Evolutionary conservation across 768 basidiomycete genomes (phyloP), one percentile per base, ranked within the genome.

Genomic region (Ephemerocybe angulata): DNA sequence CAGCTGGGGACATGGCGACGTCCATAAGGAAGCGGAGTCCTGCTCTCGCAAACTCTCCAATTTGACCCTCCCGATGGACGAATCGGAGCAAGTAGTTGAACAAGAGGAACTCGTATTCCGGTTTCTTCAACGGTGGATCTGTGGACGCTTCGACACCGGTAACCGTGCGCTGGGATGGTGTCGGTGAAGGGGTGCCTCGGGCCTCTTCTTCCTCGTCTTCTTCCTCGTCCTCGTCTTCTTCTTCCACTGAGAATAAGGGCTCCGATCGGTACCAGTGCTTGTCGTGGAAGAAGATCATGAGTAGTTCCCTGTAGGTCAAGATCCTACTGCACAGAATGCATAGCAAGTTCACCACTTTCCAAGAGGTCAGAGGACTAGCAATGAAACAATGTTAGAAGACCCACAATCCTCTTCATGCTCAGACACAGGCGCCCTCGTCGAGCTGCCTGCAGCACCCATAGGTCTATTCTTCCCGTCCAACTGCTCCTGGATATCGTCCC

Each of bases 261-360:
- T 90, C 86, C 5, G 87, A 86, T 10, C 77, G 84, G 65, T 86
- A 87, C 86, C 90, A 91, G 61, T 90, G 85, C 64, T 90, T 94
- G 67, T 96, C 93, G 63, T 95, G 93, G 67, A 98, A 96, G 76
- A 98, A 98, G 59, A 98, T 96, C 82, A 97, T 90, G 35, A 98
- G 83, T 1, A 98, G 76, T 62, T 94, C 91, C 35, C 91, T 85
- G 65, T 88, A 85, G 28, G 90, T 89, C 53, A 91, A 81, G 65
- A 98, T 97, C 42, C 93, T 83, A 63, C 90, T 93, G 77, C 94
- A 96, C 30, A 98, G 70, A 57, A 90, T 90, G 72, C 93, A 96
- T 51, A 98, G 80, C 27, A 97, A 75, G 66, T 94, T 90, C 58
- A 97, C 93, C 70, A 98, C 86, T 97, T 63, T 40, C n/a, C 53